Evolutionary conservation across 495 filamentous ascomycete species (phyloP).

Genomic region (Pseudomonodictys pantanalensis): DNA sequence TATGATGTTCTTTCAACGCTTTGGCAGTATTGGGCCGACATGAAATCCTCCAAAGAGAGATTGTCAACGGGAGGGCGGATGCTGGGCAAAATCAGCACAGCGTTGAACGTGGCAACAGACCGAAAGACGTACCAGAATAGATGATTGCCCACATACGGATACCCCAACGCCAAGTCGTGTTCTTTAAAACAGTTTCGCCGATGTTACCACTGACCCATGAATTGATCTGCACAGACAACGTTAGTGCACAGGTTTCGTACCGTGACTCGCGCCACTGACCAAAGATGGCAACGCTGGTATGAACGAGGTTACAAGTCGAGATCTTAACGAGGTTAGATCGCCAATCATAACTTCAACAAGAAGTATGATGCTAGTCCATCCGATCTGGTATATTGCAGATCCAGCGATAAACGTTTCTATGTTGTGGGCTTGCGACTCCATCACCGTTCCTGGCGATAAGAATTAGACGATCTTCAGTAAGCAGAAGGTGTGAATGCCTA

Average conservation of each 20-base stretch:
- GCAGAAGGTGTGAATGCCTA: not conserved
- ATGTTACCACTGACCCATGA: constrained; percentile 58
- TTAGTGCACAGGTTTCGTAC: too few relatives aligned
- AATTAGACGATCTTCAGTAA: not conserved
- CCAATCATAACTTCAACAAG: constrained; percentile 54
- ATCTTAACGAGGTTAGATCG: constrained; percentile 53
- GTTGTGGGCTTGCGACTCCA: constrained; percentile 44
- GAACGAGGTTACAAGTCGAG: constrained; percentile 55
- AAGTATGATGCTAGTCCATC: constrained; percentile 53
- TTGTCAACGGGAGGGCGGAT: constrained; percentile 48
- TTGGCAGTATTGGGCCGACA: constrained; percentile 44
- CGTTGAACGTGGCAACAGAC: constrained; percentile 51
- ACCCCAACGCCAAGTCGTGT: constrained; percentile 55
- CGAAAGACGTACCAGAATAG: not conserved
- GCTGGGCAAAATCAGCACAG: constrained; percentile 53
- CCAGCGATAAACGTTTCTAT: constrained; percentile 49
- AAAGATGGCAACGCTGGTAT: constrained; percentile 55
- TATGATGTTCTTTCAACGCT: constrained; percentile 39
- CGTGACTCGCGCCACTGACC: too few relatives aligned
- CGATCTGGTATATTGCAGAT: constrained; percentile 54
- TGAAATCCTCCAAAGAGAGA: constrained; percentile 43
- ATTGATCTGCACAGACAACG: constrained; percentile 57
- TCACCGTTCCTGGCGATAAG: constrained; percentile 42
- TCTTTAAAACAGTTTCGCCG: constrained; percentile 43
- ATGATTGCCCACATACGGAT: not conserved